phyloP scores from a whole-genome alignment of 129 eudicot genomes.

The Solidago caesia region DNA sequence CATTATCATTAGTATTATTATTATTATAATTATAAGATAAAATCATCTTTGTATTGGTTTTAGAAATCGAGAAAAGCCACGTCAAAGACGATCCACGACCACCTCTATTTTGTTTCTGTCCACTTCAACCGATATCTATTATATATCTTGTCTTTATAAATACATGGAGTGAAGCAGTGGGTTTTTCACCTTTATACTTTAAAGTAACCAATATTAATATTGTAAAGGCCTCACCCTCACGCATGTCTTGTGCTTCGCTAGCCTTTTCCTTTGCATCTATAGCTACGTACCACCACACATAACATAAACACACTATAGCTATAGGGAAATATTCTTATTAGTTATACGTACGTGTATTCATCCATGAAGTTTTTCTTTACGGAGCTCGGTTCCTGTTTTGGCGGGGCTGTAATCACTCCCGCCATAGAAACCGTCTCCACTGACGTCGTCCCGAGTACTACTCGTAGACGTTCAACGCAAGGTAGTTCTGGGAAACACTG shows the following conservation, averaged over 20 bases:
- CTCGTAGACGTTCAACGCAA: constrained; percentile 28
- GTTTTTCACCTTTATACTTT: constrained; percentile 23
- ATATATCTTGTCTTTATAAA: constrained; percentile 7
- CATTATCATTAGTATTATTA: too few relatives aligned
- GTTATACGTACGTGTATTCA: background rate
- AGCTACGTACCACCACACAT: constrained; percentile 16
- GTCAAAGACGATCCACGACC: constrained; percentile 6
- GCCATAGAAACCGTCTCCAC: constrained; percentile 35
- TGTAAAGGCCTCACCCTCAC: background rate
- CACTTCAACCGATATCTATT: background rate
- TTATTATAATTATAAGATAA: too few relatives aligned
- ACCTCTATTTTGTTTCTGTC: background rate
- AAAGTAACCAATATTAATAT: constrained; percentile 17
- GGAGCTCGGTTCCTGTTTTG: constrained; percentile 49
- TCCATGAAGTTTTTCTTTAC: constrained; percentile 51
- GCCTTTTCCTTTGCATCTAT: constrained; percentile 3
- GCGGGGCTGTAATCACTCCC: constrained; percentile 36
- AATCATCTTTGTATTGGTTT: background rate
- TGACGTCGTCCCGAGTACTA: constrained; percentile 22
- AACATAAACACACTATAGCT: background rate
- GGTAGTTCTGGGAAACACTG: constrained; percentile 34
- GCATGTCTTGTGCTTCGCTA: constrained; percentile 20
- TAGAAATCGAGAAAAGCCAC: constrained; percentile 24
- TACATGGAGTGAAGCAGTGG: constrained; percentile 27
- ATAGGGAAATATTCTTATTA: constrained; percentile 7